Evolutionary conservation across 2,329 filamentous ascomycete genomes (phyloP).

Genomic region (Hypomyces rosellus): DNA sequence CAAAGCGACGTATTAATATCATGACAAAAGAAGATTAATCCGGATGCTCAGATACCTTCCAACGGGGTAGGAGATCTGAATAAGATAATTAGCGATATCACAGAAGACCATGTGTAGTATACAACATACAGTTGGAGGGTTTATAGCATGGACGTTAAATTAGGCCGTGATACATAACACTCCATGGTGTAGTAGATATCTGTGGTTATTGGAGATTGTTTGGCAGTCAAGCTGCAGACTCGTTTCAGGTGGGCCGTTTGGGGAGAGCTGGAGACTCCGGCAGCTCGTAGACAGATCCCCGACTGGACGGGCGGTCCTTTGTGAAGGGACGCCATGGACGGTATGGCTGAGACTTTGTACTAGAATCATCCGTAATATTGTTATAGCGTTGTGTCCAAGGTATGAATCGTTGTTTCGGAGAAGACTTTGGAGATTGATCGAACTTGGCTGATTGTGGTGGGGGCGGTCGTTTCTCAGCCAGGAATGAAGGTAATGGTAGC

Average conservation of each 20-base stretch:
- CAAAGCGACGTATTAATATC: too few species aligned
- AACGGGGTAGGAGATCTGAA: too few species aligned
- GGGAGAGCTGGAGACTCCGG: background rate
- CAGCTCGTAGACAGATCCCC: background rate
- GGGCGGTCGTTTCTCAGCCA: background rate
- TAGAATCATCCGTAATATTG: background rate
- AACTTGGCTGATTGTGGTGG: background rate
- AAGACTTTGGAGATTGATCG: background rate
- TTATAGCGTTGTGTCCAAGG: background rate
- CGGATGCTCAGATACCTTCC: too few species aligned
- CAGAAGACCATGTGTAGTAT: too few species aligned
- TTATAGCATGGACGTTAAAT: too few species aligned
- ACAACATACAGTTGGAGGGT: too few species aligned
- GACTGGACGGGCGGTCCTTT: background rate
- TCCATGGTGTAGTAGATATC: background rate
- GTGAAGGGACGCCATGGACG: background rate
- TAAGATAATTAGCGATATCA: too few species aligned
- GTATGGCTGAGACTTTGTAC: background rate
- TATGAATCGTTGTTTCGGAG: background rate
- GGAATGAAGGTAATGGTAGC: too few species aligned
- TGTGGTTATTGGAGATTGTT: background rate
- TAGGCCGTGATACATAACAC: too few species aligned
- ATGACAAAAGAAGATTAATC: too few species aligned
- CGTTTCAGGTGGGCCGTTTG: background rate
- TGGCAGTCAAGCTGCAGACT: background rate